Conservation (phyloP, 805 yeast genomes). For the Wickerhamiella shivajii region DNA sequence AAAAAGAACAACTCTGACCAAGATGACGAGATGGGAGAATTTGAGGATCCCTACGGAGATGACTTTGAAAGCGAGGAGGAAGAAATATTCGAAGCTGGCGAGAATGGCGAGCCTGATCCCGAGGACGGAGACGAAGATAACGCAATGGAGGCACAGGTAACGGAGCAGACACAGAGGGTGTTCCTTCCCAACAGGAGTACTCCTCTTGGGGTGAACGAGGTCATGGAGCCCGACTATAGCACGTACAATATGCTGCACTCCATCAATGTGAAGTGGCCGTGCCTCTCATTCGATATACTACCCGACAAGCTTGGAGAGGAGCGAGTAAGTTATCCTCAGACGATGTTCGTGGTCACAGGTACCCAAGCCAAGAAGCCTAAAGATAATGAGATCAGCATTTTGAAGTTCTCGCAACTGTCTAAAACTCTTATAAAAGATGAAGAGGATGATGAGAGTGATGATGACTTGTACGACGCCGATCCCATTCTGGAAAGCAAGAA, state of each 20-base stretch:
- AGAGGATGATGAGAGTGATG: conserved; percentile 56
- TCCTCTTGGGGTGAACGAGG: conserved; percentile 92
- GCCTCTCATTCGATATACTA: conserved; percentile 75
- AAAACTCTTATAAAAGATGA: conserved; percentile 82
- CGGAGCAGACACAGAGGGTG: conserved; percentile 29
- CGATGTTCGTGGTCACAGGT: conserved; percentile 75
- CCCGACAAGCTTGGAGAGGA: conserved; percentile 81
- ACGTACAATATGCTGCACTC: conserved; percentile 95
- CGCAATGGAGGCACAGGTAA: conserved; percentile 20
- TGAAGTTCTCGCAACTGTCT: conserved; percentile 67
- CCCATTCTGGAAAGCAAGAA: conserved; percentile 80
- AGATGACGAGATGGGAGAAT: conserved; percentile 31
- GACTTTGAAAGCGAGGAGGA: conserved; percentile 82
- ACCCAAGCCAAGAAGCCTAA: conserved; percentile 80
- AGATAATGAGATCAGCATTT: conserved; percentile 76
- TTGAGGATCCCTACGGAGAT: conserved; percentile 52
- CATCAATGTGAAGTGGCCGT: conserved; percentile 93
- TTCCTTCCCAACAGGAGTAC: conserved; percentile 80
- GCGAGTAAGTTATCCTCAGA: conserved; percentile 80
- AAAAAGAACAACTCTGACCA: conserved; percentile 7
- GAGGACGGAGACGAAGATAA: conserved; percentile 44
- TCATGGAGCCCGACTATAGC: conserved; percentile 87
- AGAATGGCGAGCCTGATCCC: conserved; percentile 80
- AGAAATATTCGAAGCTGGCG: conserved; percentile 52
- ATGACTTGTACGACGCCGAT: conserved; percentile 58